phyloP scores from a whole-genome alignment of 805 yeast genomes.

The Metschnikowia shivogae region DNA sequence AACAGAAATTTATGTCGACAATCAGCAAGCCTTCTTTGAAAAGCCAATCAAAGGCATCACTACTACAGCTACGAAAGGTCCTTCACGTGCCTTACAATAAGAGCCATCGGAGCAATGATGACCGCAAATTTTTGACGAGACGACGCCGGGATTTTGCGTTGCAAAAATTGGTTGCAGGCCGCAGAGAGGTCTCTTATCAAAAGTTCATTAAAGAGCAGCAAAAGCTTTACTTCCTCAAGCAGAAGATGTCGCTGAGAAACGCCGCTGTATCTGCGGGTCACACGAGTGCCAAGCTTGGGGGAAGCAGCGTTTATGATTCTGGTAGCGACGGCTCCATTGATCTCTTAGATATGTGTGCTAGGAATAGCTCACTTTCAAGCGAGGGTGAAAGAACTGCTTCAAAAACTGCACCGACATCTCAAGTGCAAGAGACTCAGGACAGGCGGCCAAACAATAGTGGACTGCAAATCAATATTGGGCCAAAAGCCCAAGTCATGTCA shows the following conservation, averaged over 20 bases:
- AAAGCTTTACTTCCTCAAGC: slow-evolving; percentile 18
- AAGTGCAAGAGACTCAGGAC: too few relatives aligned
- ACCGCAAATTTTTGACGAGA: slow-evolving; percentile 11
- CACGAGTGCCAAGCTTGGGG: slow-evolving; percentile 13
- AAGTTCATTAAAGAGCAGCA: slow-evolving; percentile 24
- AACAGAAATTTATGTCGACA: slow-evolving; percentile 20
- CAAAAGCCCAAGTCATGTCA: slow-evolving; percentile 7
- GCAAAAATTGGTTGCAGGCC: slow-evolving; percentile 25
- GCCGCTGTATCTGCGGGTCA: slow-evolving; percentile 9
- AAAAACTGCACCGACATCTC: too few relatives aligned
- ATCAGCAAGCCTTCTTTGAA: background rate
- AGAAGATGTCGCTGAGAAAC: slow-evolving; percentile 10
- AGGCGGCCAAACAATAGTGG: too few relatives aligned
- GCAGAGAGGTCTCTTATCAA: slow-evolving; percentile 21
- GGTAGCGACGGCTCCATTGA: slow-evolving; percentile 2
- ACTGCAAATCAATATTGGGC: background rate
- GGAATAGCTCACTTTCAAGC: background rate
- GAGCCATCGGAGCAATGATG: slow-evolving; percentile 10
- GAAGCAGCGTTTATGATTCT: slow-evolving; percentile 13
- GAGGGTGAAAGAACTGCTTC: background rate
- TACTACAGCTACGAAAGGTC: slow-evolving; percentile 14
- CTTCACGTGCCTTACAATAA: slow-evolving; percentile 12
- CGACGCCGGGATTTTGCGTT: slow-evolving; percentile 20
- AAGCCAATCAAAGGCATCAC: background rate
- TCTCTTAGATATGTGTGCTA: background rate